Base-by-base conservation (phyloP, 192 early-diverging fungal genomes). In the Cladochytrium replicatum region DNA sequence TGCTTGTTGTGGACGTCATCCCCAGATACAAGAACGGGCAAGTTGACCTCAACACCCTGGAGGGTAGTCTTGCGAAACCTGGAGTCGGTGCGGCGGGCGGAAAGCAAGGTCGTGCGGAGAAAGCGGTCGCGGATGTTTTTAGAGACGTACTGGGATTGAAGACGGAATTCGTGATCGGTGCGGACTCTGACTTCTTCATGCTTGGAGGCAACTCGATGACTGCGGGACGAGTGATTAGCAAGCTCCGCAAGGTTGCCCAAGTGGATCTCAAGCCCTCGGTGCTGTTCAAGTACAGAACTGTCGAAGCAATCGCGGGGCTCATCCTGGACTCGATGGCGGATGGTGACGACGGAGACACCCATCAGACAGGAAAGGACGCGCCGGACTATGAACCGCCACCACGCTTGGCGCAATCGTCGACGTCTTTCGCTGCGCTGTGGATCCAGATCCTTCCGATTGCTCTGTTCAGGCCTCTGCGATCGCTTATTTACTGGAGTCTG, bases 141-240 rank as follows among this genome's bases (percentile, higher is more conserved):
- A 45, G 43, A 25, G 50, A 41, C 8, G 60, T 67, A 13, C 57
- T 71, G 17, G 60, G 49, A 21, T 51, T 60, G 22, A 26, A 56
- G 34, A 58, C 27, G 13, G 43, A 31, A 31, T n/a, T n/a, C n/a
- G n/a, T n/a, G n/a, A n/a, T n/a, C n/a, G n/a, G n/a, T n/a, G n/a
- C 45, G 29, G 52, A 32, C 17, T 46, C 55, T 25, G 69, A 71
- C 46, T 71, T 71, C 51, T 71, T 71, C 54, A 58, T 65, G 34
- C 27, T 54, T 6, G 69, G 69, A 26, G 69, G 69, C 15, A 51
- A 58, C 43, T 66, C 63, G 24, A 34, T 71, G 40, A 58, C 63
- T 24, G 57, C 59, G 34, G 63, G 63, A 30, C 48, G 52, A 6
- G 29, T 65, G 6, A 41, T 65, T 19, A 46, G 47, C 7, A 37